Percentiles rank a stretch among this genome's conserved stretches.
These are phyloP conservation scores for Monotropa hypopitys DNA, from an alignment of 179 eudicot species.

Conservation along the genomic window DNA sequence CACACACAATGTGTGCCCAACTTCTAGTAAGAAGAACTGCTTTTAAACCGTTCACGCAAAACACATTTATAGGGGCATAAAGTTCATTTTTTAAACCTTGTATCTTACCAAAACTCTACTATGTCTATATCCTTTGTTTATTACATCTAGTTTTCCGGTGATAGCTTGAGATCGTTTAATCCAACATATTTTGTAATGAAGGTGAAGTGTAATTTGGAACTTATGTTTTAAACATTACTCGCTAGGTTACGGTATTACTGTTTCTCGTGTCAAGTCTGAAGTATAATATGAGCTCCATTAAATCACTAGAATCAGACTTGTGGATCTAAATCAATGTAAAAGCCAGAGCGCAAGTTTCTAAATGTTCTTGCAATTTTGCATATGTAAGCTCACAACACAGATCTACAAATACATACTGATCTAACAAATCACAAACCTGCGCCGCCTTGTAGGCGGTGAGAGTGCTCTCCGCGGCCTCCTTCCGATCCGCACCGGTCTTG, in stretches of 20 bases:
- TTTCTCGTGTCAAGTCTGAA: not conserved
- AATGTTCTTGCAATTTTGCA: not conserved
- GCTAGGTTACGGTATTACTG: not conserved
- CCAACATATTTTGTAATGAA: not conserved
- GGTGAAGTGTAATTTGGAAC: not conserved
- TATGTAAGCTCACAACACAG: not conserved
- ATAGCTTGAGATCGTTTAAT: not conserved
- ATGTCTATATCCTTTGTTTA: not conserved
- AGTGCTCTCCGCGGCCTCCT: slow-evolving; percentile 62
- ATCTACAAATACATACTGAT: not conserved
- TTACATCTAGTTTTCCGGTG: too few relatives aligned
- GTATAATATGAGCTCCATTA: not conserved
- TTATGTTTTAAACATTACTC: not conserved
- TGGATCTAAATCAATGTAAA: not conserved
- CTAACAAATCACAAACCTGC: slow-evolving; percentile 25
- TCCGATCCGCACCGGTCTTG: slow-evolving; percentile 48
- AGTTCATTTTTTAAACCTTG: not conserved
- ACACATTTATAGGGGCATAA: not conserved
- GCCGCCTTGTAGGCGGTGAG: slow-evolving; percentile 61
- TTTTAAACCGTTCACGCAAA: too few relatives aligned
- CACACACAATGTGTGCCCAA: too few relatives aligned
- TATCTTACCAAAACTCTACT: not conserved
- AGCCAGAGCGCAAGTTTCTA: not conserved
- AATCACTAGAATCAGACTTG: not conserved
- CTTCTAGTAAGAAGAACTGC: too few relatives aligned